Conservation (phyloP, 2,329 filamentous ascomycete genomes). For the Cercospora citrullina region DNA sequence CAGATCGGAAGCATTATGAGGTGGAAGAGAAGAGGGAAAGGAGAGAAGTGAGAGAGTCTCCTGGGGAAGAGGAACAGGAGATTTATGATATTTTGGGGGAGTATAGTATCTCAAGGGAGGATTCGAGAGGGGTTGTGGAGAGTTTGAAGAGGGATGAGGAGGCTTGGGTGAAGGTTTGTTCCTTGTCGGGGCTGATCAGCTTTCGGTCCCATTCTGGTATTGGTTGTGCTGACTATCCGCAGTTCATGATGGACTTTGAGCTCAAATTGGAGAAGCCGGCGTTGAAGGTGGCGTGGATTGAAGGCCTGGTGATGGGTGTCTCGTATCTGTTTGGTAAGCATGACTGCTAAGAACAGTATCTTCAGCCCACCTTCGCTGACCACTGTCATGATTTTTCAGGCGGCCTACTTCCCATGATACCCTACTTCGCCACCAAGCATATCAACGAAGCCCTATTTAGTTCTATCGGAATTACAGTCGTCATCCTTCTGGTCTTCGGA, state of each 20-base stretch:
- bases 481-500: constrained; percentile 54
- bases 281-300: constrained; percentile 50
- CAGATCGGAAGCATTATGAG: constrained; percentile 55
- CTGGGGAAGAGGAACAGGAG: constrained; percentile 44
- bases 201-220: not conserved
- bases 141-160: constrained; percentile 52
- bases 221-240: not conserved
- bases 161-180: constrained; percentile 47
- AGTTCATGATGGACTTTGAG: constrained; percentile 63
- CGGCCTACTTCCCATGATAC: constrained; percentile 50
- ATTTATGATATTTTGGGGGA: constrained; percentile 51
- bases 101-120: constrained; percentile 51
- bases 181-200: not conserved
- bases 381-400: constrained; percentile 23
- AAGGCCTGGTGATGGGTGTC: constrained; percentile 44
- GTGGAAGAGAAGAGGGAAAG: constrained; percentile 52
- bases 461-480: constrained; percentile 54
- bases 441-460: constrained; percentile 47
- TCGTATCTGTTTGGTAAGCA: constrained; percentile 41
- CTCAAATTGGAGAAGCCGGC: constrained; percentile 50
- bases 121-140: constrained; percentile 51
- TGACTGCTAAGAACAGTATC: not conserved
- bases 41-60: constrained; percentile 47
- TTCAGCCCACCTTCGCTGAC: not conserved
- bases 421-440: constrained; percentile 51